Evolutionary conservation across 768 basidiomycete genomes (phyloP), one percentile per base, ranked within the genome.

Genomic region (Kwoniella botswanensis): DNA sequence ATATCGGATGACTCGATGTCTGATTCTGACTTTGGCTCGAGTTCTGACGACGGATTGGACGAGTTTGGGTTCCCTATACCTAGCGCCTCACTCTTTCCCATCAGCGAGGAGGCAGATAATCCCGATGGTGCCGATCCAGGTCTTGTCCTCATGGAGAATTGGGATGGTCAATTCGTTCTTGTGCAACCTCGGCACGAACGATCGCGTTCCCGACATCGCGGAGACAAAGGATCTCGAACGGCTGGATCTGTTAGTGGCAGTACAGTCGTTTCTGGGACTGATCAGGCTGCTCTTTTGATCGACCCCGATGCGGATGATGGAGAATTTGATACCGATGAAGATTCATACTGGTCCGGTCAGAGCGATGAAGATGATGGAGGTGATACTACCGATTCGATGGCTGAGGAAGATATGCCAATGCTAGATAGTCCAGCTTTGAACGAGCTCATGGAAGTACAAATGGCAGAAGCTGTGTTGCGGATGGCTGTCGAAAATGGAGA

Each of bases 351-450:
- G 77, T 70, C 68, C 41, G 79, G 72, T 10, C 46, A 67, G 65
- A 71, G 66, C 24, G 78, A 81, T 59, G 76, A 81, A 52, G 74
- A 74, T 35, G 68, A 73, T 62, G 74, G 71, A 17, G 80, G 80
- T 22, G 78, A 81, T 71, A 81, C 80, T 7, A 81, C 80, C 21
- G 80, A 81, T 53, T 76, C 74, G 35, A 81, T 81, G 80, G 80
- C 74, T 12, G 80, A 81, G 63, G 80, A 81, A 50, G 80, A 81
- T 69, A 81, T 81, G 80, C 80, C 80, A 1, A 75, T 76, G 68
- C 58, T 81, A 21, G 76, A 79, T 62, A 76, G 75, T 41, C 74
- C 78, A 4, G 76, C 80, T 13, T 55, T 79, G 65, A 71, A 77
- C 35, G 68, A 75, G 29, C 54, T 81, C 35, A 78, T 80, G 62